These are phyloP conservation scores for Teunomyces lycoperdinae DNA, from an alignment of 805 yeast genomes.

Conservation along the genomic window DNA sequence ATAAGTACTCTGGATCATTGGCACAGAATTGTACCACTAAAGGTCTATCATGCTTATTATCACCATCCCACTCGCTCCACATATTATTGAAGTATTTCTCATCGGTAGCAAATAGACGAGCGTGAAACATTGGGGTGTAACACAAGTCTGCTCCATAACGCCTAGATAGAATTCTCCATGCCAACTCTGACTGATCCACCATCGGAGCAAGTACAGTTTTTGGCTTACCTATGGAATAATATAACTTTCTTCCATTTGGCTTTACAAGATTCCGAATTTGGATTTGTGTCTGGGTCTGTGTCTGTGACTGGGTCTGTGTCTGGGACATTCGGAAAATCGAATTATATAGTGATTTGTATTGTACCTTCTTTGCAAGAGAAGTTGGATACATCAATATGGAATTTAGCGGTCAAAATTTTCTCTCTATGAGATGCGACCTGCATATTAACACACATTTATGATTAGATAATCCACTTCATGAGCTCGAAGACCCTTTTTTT, in stretches of 20 bases:
- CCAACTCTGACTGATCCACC: conserved; percentile 96
- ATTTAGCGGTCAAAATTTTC: too few species aligned
- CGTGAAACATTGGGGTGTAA: conserved; percentile 97
- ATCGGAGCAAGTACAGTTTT: conserved; percentile 91
- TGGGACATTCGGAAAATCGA: neutral
- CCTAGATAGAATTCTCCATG: conserved; percentile 88
- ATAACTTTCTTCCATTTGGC: conserved; percentile 63
- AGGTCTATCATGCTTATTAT: conserved; percentile 68
- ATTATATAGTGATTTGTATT: neutral
- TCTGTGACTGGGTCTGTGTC: neutral
- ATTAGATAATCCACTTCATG: too few species aligned
- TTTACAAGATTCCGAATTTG: conserved; percentile 9
- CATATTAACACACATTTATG: too few species aligned
- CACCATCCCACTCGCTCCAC: conserved; percentile 73
- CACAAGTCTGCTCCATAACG: conserved; percentile 90
- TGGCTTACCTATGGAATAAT: conserved; percentile 68
- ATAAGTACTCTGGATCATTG: conserved; percentile 81
- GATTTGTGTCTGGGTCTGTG: too few species aligned
- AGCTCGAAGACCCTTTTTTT: too few species aligned
- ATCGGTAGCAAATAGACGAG: conserved; percentile 81
- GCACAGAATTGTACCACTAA: conserved; percentile 95
- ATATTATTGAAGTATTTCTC: conserved; percentile 75
- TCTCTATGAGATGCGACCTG: too few species aligned
- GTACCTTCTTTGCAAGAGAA: neutral
- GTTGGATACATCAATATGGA: neutral